Conservation (phyloP, 495 filamentous ascomycete species). For the Penicillium turbatum region DNA sequence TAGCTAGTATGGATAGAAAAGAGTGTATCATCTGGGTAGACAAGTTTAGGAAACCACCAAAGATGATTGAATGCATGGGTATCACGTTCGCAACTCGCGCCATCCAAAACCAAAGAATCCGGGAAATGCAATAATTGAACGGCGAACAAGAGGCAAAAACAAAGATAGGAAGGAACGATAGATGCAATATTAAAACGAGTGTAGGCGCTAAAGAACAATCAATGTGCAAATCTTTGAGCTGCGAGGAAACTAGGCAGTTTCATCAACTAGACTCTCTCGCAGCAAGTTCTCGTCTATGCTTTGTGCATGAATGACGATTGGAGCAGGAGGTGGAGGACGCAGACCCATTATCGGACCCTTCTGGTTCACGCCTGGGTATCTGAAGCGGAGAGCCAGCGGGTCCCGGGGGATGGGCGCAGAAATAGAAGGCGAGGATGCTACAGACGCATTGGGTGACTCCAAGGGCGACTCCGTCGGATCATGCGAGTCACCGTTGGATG, state of each 20-base stretch:
- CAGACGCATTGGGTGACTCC: slow-evolving; percentile 13
- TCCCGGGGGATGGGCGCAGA: not conserved
- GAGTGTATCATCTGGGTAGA: slow-evolving; percentile 1
- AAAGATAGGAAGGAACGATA: slow-evolving; percentile 1
- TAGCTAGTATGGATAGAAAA: not conserved
- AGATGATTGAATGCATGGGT: slow-evolving; percentile 9
- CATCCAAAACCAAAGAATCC: slow-evolving; percentile 2
- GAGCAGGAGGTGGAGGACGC: slow-evolving; percentile 29
- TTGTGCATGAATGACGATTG: slow-evolving; percentile 32
- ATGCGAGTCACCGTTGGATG: slow-evolving; percentile 19
- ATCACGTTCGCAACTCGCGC: slow-evolving; percentile 7
- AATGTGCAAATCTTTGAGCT: slow-evolving; percentile 2
- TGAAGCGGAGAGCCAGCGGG: slow-evolving; percentile 24
- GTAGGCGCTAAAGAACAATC: slow-evolving; percentile 5
- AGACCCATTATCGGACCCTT: slow-evolving; percentile 44
- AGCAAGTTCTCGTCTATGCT: slow-evolving; percentile 37
- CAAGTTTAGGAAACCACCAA: slow-evolving; percentile 2
- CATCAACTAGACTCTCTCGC: slow-evolving; percentile 40
- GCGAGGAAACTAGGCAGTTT: not conserved
- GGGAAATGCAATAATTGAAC: slow-evolving; percentile 5
- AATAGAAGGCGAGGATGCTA: not conserved
- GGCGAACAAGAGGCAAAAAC: not conserved
- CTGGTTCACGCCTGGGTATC: slow-evolving; percentile 46
- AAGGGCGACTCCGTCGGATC: slow-evolving; percentile 14
- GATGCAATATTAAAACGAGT: slow-evolving; percentile 8